Evolutionary conservation across 768 basidiomycete species (phyloP).

Genomic region (Filobasidium wieringae): DNA sequence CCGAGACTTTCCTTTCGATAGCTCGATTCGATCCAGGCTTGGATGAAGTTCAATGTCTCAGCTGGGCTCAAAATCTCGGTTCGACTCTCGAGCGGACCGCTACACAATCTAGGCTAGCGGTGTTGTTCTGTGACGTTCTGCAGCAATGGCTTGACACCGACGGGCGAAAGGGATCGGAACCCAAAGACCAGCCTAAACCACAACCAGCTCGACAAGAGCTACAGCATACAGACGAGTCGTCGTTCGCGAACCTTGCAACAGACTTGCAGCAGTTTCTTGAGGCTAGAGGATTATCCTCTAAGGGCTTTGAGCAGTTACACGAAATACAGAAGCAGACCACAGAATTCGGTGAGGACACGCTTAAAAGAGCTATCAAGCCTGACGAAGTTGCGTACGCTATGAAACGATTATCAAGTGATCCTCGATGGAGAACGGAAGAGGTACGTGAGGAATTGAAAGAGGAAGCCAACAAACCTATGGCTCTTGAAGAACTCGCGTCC

Average conservation of each 20-base stretch:
- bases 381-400: neutral
- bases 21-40: neutral
- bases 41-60: neutral
- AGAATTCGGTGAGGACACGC: neutral
- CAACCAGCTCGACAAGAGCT: too few relatives aligned
- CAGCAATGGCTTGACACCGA: neutral
- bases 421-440: neutral
- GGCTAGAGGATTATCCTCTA: neutral
- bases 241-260: too few relatives aligned
- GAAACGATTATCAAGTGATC: neutral
- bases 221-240: too few relatives aligned
- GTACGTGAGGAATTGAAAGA: constrained; percentile 3
- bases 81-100: neutral
- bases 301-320: neutral
- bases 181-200: neutral
- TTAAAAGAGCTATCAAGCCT: neutral
- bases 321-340: neutral
- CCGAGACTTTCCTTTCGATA: neutral
- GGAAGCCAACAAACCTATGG: constrained; percentile 3
- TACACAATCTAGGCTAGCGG: neutral
- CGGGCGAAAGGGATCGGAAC: neutral
- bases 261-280: neutral
- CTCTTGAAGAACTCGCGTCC: neutral
- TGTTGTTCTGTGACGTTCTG: neutral
- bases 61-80: neutral